These are phyloP conservation scores for Hysterangium stoloniferum DNA, from an alignment of 768 basidiomycete genomes.

Conservation along the genomic window DNA sequence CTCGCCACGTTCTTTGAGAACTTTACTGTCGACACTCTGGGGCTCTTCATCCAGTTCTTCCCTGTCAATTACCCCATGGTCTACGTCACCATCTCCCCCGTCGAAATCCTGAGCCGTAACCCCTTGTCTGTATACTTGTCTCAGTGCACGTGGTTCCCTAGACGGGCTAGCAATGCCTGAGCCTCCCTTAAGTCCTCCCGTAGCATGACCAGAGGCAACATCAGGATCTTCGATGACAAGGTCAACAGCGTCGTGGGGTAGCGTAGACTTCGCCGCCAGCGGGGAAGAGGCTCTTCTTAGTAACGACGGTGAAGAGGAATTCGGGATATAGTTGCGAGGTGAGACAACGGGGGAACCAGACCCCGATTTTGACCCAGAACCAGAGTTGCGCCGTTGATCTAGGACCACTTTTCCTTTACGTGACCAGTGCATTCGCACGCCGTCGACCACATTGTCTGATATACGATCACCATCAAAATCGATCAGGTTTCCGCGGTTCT, in stretches of 20 bases:
- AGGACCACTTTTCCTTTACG: constrained; percentile 10
- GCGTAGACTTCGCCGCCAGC: constrained; percentile 18
- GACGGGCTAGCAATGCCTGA: constrained; percentile 34
- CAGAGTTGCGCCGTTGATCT: not conserved
- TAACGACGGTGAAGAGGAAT: constrained; percentile 18
- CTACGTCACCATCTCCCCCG: constrained; percentile 56
- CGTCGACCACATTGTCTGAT: constrained; percentile 25
- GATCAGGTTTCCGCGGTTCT: constrained; percentile 28
- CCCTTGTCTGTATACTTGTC: constrained; percentile 44
- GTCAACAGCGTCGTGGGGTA: constrained; percentile 79
- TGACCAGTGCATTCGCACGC: constrained; percentile 43
- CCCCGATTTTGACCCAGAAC: not conserved
- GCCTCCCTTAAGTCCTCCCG: constrained; percentile 55
- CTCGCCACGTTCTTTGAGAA: constrained; percentile 12
- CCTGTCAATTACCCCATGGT: constrained; percentile 66
- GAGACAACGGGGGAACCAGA: constrained; percentile 3
- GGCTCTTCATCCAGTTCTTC: constrained; percentile 58
- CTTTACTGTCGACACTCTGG: constrained; percentile 59
- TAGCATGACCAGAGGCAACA: constrained; percentile 45
- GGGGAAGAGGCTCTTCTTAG: constrained; percentile 10
- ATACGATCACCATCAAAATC: constrained; percentile 40
- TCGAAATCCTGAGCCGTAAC: constrained; percentile 35
- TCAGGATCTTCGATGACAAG: constrained; percentile 66
- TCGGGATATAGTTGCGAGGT: no score
- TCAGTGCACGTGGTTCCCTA: constrained; percentile 24